A percentile compares a stretch with the other conserved stretches of the same genome.
Conservation (phyloP, 2,329 filamentous ascomycete genomes). For the Alternaria conjuncta region DNA sequence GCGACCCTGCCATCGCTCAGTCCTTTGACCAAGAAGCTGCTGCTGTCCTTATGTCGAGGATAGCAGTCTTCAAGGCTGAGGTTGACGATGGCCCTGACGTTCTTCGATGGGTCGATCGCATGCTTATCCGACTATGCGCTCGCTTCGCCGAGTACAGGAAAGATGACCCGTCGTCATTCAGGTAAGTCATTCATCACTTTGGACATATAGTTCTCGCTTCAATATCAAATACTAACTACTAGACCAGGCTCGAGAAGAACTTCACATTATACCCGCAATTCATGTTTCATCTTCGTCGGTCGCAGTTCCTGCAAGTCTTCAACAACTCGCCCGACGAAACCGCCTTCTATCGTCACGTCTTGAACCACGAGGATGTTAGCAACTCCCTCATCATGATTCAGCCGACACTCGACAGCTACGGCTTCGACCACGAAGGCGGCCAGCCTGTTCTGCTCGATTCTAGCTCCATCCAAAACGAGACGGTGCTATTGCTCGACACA, state of each 20-base stretch:
- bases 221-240: not conserved
- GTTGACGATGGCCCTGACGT: constrained; percentile 99
- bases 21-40: constrained; percentile 98
- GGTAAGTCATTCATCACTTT: constrained; percentile 48
- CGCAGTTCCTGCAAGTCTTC: constrained; percentile 98
- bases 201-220: not conserved
- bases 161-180: constrained; percentile 96
- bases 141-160: constrained; percentile 98
- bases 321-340: constrained; percentile 99
- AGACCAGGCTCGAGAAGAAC: constrained; percentile 81
- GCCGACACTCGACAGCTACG: constrained; percentile 95
- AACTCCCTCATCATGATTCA: constrained; percentile 99
- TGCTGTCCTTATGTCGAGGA: constrained; percentile 97
- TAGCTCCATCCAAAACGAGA: constrained; percentile 91
- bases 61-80: constrained; percentile 98
- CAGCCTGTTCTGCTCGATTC: constrained; percentile 95
- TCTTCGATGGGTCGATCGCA: constrained; percentile 95
- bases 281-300: constrained; percentile 98
- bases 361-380: constrained; percentile 96
- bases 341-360: constrained; percentile 96
- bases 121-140: constrained; percentile 96
- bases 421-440: constrained; percentile 91
- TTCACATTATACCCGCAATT: constrained; percentile 99
- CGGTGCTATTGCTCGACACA: constrained; percentile 92
- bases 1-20: constrained; percentile 92